Evolutionary conservation across 176 grass and related monocot species (phyloP), one percentile per base, ranked within the genome.

Genomic region (Oryza glaberrima): DNA sequence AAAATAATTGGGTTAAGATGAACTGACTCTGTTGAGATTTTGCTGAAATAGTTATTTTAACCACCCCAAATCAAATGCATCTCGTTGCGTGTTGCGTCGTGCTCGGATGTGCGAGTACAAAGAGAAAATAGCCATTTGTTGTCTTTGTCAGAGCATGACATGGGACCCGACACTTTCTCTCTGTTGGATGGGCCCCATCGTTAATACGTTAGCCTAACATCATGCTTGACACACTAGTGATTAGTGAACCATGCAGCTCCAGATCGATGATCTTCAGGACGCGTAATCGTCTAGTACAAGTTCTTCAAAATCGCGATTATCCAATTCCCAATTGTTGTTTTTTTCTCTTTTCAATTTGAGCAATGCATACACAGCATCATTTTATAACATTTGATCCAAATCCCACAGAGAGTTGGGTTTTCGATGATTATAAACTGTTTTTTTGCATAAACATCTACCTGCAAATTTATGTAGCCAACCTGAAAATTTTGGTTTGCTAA

Each of bases 331-430:
- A 2, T 19, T 12, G 85, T 23, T 23, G 58, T 11, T 54, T 54
- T 54, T 44, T 67, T 67, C 28, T 26, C 3, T 41, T 41, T 41
- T 73, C 22, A 49, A 17, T 28, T 81, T 81, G 76, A 5, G 67
- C 11, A 45, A 41, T 13, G n/a, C 14, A 43, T 56, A 25, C 67
- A 25, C 20, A 69, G 1, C 6, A 43, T 47, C 49, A 48, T 6
- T 65, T 34, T 43, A 5, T 79, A 36, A 20, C 19, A 9, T 80
- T 72, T 86, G n/a, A 86, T 51, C 72, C 70, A 73, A 73, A 48
- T 73, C 45, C 45, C 23, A 51, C 69, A n/a, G 46, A 48, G 11
- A 49, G 47, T 49, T 14, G 4, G 4, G 12, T 14, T 49, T 56
- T 19, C 16, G 52, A 32, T 32, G 30, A 56, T 5, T 56, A 19